Evolutionary conservation across 2,329 filamentous ascomycete genomes (phyloP).

Genomic region (Penicillium sp.): DNA sequence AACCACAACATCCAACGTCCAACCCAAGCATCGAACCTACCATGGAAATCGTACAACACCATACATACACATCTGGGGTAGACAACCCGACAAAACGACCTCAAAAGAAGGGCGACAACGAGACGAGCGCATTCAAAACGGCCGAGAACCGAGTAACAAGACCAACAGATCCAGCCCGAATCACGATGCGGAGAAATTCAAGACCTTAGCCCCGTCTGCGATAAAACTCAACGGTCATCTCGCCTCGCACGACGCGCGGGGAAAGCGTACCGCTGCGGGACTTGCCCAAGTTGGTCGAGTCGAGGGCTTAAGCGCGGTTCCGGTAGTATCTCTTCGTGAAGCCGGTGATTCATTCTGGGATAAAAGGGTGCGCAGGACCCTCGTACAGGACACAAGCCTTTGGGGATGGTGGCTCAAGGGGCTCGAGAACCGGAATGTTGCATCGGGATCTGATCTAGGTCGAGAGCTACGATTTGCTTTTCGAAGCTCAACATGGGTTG

Average conservation of each 20-base stretch:
- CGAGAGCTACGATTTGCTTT: neutral
- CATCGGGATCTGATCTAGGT: conserved; percentile 1
- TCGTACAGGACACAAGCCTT: neutral
- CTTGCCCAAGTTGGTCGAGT: conserved; percentile 23
- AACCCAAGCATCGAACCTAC: neutral
- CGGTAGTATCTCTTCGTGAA: neutral
- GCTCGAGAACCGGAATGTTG: conserved; percentile 17
- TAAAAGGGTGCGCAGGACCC: neutral
- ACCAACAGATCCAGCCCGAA: conserved; percentile 17
- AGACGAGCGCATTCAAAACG: conserved; percentile 9
- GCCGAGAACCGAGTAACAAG: neutral
- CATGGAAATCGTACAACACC: neutral
- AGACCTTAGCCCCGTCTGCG: conserved; percentile 13
- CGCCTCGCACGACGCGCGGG: conserved; percentile 13
- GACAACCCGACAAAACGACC: neutral
- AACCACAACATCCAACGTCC: neutral
- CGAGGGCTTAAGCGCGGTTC: conserved; percentile 15
- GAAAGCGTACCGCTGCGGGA: conserved; percentile 18
- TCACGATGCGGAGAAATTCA: conserved; percentile 28
- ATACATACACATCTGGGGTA: conserved; percentile 1
- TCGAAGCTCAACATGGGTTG: neutral
- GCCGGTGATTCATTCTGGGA: neutral
- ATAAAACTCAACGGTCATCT: conserved; percentile 29
- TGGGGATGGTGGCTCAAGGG: conserved; percentile 8
- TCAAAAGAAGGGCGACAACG: neutral